Percentiles rank a stretch among this genome's conserved stretches.
phyloP scores from a whole-genome alignment of 2,329 filamentous ascomycete genomes.

The Fusarium sp. region DNA sequence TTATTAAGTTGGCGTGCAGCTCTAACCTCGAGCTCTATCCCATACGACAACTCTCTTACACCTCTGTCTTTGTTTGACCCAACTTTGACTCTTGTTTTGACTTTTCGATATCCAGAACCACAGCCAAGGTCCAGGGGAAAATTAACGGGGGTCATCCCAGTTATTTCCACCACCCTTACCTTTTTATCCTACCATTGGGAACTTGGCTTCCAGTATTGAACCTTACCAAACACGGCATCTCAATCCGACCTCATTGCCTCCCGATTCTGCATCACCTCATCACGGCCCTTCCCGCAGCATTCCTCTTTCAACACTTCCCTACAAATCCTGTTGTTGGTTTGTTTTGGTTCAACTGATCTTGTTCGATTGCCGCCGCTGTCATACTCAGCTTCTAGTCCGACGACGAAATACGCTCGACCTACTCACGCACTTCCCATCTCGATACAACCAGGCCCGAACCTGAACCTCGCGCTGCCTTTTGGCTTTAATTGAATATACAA shows the following conservation, averaged over 20 bases:
- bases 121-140: slow-evolving; percentile 29
- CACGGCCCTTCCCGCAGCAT: slow-evolving; percentile 41
- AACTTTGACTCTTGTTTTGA: slow-evolving; percentile 34
- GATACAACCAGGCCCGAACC: slow-evolving; percentile 28
- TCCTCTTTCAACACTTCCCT: slow-evolving; percentile 31
- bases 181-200: slow-evolving; percentile 8
- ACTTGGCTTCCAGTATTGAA: slow-evolving; percentile 15
- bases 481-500: slow-evolving; percentile 40
- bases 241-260: slow-evolving; percentile 37
- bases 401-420: slow-evolving; percentile 10
- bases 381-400: not conserved
- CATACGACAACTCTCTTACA: slow-evolving; percentile 11
- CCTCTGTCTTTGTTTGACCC: slow-evolving; percentile 21
- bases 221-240: slow-evolving; percentile 36
- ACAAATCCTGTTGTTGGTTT: slow-evolving; percentile 22
- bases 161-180: slow-evolving; percentile 34
- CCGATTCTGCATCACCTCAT: slow-evolving; percentile 45
- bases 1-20: slow-evolving; percentile 35
- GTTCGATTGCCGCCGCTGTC: slow-evolving; percentile 1
- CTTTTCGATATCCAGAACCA: slow-evolving; percentile 31
- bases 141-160: slow-evolving; percentile 43
- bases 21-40: slow-evolving; percentile 11
- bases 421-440: not conserved
- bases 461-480: slow-evolving; percentile 40
- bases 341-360: slow-evolving; percentile 14